Evolutionary conservation across 2,329 filamentous ascomycete species (phyloP).

Genomic region (Colletotrichum sp.): DNA sequence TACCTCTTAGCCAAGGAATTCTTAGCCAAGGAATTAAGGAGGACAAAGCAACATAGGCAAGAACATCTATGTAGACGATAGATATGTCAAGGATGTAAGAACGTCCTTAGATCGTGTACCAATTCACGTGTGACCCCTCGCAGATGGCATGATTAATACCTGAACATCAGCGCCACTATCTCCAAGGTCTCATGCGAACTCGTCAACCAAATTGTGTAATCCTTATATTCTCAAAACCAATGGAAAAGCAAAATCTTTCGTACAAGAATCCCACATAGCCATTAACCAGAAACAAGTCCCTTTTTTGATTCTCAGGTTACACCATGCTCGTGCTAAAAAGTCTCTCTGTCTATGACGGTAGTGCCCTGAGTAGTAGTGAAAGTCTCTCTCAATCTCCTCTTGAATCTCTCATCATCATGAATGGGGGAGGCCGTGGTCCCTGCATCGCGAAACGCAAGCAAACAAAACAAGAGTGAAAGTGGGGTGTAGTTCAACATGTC

Average conservation of each 20-base stretch:
- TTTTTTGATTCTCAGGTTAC: constrained; percentile 22
- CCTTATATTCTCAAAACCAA: constrained; percentile 11
- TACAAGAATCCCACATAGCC: constrained; percentile 19
- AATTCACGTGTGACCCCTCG: background rate
- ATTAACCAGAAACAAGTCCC: constrained; percentile 20
- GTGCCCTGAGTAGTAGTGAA: constrained; percentile 22
- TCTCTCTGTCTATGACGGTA: constrained; percentile 24
- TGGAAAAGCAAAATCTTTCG: constrained; percentile 13
- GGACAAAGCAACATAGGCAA: background rate
- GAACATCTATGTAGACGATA: background rate
- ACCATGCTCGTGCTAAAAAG: constrained; percentile 21
- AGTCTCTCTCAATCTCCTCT: constrained; percentile 20
- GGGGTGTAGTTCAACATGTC: constrained; percentile 8
- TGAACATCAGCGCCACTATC: background rate
- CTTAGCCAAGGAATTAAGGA: background rate
- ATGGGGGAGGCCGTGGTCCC: constrained; percentile 21
- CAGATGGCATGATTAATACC: background rate
- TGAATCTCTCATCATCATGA: constrained; percentile 22
- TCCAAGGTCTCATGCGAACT: background rate
- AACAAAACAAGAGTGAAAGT: constrained; percentile 12
- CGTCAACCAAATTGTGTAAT: background rate
- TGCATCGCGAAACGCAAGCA: constrained; percentile 28
- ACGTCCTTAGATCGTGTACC: background rate
- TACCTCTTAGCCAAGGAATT: background rate
- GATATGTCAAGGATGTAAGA: background rate